Conservation (phyloP, 1,284 basidiomycete genomes). For the Ustilago curta region DNA sequence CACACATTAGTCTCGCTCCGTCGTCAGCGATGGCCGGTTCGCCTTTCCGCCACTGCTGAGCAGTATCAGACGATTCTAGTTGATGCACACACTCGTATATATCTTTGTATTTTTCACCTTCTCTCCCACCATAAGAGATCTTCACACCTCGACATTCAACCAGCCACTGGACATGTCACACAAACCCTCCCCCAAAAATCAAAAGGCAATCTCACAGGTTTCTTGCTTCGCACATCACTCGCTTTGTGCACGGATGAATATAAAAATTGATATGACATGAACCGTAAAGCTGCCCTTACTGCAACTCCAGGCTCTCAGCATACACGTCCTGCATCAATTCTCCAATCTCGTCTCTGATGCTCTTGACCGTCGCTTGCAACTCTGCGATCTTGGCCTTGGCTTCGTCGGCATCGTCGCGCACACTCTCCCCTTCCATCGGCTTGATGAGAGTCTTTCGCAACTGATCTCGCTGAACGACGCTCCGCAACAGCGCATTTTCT, state of each 20-base stretch:
- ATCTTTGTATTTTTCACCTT: conserved; percentile 30
- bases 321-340: conserved; percentile 51
- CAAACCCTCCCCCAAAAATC: conserved; percentile 17
- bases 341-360: conserved; percentile 26
- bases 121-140: conserved; percentile 21
- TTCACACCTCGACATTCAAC: conserved; percentile 6
- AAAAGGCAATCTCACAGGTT: conserved; percentile 43
- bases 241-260: neutral
- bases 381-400: conserved; percentile 6
- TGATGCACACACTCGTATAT: conserved; percentile 22
- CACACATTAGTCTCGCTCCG: conserved; percentile 10
- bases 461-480: conserved; percentile 47
- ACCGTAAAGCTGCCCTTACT: conserved; percentile 5
- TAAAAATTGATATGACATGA: conserved; percentile 1
- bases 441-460: conserved; percentile 22
- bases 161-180: conserved; percentile 12
- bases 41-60: conserved; percentile 35
- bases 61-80: neutral
- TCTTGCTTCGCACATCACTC: conserved; percentile 20
- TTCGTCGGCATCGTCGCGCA: conserved; percentile 8
- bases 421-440: neutral
- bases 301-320: conserved; percentile 49
- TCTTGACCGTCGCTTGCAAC: conserved; percentile 20
- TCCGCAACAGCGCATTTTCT: conserved; percentile 43
- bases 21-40: conserved; percentile 12